A percentile compares a stretch with the other conserved stretches of the same genome.
phyloP scores from a whole-genome alignment of 306 rosid species.

The Cucumis cinereus region DNA sequence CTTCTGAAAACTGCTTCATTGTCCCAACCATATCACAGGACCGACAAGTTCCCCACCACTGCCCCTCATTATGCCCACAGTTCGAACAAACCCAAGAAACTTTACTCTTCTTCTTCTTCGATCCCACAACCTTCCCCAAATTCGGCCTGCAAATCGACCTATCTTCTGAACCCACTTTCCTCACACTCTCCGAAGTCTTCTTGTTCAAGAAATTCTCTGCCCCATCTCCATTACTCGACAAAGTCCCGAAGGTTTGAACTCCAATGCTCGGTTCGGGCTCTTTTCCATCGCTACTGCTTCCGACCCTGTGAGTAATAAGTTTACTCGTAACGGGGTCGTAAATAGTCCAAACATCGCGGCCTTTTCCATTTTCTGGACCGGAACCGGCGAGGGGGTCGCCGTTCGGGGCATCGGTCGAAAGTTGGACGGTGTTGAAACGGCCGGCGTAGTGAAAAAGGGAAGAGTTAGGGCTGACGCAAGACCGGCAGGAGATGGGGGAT shows the following conservation, averaged over 20 bases:
- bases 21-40: conserved; percentile 28
- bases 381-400: not conserved
- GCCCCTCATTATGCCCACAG: conserved; percentile 50
- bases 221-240: conserved; percentile 3
- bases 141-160: not conserved
- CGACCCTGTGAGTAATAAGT: conserved; percentile 1
- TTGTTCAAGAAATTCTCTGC: not conserved
- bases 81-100: conserved; percentile 48
- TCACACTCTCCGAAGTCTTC: conserved; percentile 11
- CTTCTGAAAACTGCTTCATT: conserved; percentile 35
- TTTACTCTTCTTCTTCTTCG: conserved; percentile 31
- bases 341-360: conserved; percentile 30
- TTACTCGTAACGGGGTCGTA: conserved; percentile 15
- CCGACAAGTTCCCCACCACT: conserved; percentile 79
- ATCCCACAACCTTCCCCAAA: conserved; percentile 7
- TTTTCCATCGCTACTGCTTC: not conserved
- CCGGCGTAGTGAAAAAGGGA: conserved; percentile 20
- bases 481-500: conserved; percentile 19
- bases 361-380: not conserved
- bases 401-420: conserved; percentile 15
- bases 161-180: conserved; percentile 15
- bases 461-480: conserved; percentile 17
- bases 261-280: conserved; percentile 9
- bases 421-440: conserved; percentile 8
- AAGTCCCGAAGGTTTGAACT: conserved; percentile 2